Base-by-base conservation (phyloP, 2,329 filamentous ascomycete genomes). In the Fusarium stilboides region DNA sequence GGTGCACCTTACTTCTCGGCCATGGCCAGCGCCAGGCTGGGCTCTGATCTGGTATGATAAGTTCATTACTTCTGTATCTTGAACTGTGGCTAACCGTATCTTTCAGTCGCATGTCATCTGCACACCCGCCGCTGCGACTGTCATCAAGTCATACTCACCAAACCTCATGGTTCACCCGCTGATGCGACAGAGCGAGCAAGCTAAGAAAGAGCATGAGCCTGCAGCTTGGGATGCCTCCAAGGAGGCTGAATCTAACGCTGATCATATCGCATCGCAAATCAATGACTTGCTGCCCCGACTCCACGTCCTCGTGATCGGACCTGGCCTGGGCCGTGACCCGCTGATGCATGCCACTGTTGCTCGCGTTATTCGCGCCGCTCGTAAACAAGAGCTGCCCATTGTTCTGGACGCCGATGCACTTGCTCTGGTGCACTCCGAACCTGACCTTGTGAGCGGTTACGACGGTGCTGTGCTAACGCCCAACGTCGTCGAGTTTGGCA, bases 141-240 rank as follows among this genome's bases (percentile, higher is more conserved):
- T 98, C 37, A 97, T 99, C 82, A 99, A 99, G 84, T 93, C 94
- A 6, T 99, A 98, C 83, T 98, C 94, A 20, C 96, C 96, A 4
- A 98, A 98, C 79, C 86, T 99, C 28, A 99, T 99, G 95, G 96
- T 99, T 13, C 96, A 98, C 80, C 96, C 96, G 1, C 88, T 98
- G 71, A 95, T 99, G 89, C 92, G 94, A 31, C 93, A 96, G 80
- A 88, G 89, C 45, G 76, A 80, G 13, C 60, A 77, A 7, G 76
- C 80, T 28, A 75, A 76, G 37, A 68, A 43, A 24, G 56, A 65
- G 28, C 76, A 81, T 22, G 85, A 88, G 72, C 81, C 87, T 54
- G 78, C 81, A 24, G 79, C 83, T 49, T 50, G 59, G 34, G 57
- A 60, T 13, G 65, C 70, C 6, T 62, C 65, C 54, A 70, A 68